These are phyloP conservation scores for Aspergillus funiculosus DNA, from an alignment of 495 filamentous ascomycete species.

Conservation along the genomic window DNA sequence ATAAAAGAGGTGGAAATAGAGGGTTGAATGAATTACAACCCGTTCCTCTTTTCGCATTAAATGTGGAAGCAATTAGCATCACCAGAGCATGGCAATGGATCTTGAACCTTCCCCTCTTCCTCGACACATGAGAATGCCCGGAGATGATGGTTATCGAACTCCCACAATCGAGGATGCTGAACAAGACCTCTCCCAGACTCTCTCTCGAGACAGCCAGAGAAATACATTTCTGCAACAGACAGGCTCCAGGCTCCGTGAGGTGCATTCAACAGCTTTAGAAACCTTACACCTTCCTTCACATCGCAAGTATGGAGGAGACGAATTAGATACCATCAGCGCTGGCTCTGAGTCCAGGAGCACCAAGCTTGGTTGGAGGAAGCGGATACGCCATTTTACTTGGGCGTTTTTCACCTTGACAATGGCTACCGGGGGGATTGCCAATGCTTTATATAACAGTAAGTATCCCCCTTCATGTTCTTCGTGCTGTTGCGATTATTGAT, in stretches of 20 bases:
- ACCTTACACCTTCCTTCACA: conserved; percentile 21
- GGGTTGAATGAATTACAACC: too few species aligned
- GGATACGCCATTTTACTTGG: conserved; percentile 54
- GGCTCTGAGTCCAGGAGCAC: conserved; percentile 15
- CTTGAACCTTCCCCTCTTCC: conserved; percentile 29
- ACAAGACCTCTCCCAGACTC: conserved; percentile 21
- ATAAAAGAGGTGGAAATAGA: too few species aligned
- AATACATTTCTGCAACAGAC: conserved; percentile 7
- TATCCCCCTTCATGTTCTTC: not conserved
- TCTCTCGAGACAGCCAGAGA: conserved; percentile 15
- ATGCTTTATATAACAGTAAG: conserved; percentile 64
- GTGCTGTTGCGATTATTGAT: conserved; percentile 6
- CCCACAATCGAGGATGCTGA: conserved; percentile 47
- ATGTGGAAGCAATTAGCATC: not conserved
- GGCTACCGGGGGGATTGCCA: conserved; percentile 81
- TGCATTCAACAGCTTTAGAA: conserved; percentile 33
- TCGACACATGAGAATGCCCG: conserved; percentile 37
- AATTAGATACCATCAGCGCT: conserved; percentile 9
- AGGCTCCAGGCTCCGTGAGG: conserved; percentile 19
- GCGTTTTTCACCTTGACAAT: conserved; percentile 71
- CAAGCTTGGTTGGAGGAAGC: conserved; percentile 40
- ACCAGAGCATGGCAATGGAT: conserved; percentile 19
- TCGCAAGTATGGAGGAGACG: conserved; percentile 19
- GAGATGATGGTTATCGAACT: conserved; percentile 46
- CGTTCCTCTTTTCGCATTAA: not conserved